A percentile compares a stretch with the other conserved stretches of the same genome.
Evolutionary conservation across 2,329 filamentous ascomycete genomes (phyloP).

Genomic region (Juglanconis oblonga): DNA sequence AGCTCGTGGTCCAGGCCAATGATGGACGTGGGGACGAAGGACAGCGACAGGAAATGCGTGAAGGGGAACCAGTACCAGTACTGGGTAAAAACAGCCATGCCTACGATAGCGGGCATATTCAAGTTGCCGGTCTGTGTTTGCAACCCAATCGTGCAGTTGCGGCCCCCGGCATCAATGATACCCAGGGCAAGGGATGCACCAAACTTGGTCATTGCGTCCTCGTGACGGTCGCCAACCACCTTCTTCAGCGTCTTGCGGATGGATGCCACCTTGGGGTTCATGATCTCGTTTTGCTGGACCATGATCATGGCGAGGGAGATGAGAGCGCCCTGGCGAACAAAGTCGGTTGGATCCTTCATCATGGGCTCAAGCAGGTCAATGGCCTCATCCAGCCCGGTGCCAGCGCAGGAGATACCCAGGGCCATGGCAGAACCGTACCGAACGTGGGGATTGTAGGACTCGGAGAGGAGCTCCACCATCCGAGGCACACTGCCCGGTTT

Average conservation of each 20-base stretch:
- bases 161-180: constrained; percentile 95
- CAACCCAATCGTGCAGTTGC: constrained; percentile 96
- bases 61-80: constrained; percentile 99
- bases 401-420: constrained; percentile 94
- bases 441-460: constrained; percentile 98
- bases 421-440: constrained; percentile 98
- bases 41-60: constrained; percentile 93
- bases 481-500: constrained; percentile 96
- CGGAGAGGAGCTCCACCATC: constrained; percentile 96
- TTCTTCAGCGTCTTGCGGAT: constrained; percentile 94
- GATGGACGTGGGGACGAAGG: constrained; percentile 94
- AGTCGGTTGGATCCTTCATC: constrained; percentile 99
- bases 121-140: constrained; percentile 98
- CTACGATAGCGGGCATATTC: constrained; percentile 97
- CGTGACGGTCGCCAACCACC: constrained; percentile 89
- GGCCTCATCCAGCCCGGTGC: constrained; percentile 91
- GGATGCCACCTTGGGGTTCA: constrained; percentile 92
- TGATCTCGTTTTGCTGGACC: constrained; percentile 97
- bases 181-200: constrained; percentile 90
- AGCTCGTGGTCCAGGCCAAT: constrained; percentile 93
- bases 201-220: constrained; percentile 99
- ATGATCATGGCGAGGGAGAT: constrained; percentile 97
- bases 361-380: constrained; percentile 97
- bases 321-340: constrained; percentile 92
- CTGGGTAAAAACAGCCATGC: constrained; percentile 96